Evolutionary conservation across 1,139 yeast genomes (phyloP).

Genomic region (Geotrichum carabidarum): DNA sequence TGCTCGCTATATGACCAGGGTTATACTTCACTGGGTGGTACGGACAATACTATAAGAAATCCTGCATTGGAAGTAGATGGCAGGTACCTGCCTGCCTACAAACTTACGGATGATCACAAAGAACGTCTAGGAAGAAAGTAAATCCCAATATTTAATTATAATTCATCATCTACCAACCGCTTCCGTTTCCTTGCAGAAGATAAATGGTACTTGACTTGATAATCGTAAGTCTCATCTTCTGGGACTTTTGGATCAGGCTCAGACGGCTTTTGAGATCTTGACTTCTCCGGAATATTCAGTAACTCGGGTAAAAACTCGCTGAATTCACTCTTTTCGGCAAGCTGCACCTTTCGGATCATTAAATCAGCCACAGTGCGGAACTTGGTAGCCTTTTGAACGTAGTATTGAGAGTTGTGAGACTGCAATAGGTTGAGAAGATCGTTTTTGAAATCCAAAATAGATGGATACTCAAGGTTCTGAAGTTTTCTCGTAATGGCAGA

Average conservation of each 20-base stretch:
- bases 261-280: no score
- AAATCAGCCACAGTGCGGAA: neutral
- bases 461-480: neutral
- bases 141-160: neutral
- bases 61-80: slow-evolving; percentile 45
- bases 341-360: neutral
- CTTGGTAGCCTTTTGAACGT: neutral
- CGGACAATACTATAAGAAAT: slow-evolving; percentile 58
- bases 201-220: neutral
- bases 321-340: neutral
- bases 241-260: neutral
- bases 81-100: slow-evolving; percentile 28
- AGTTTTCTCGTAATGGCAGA: slow-evolving; percentile 2
- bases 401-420: neutral
- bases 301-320: neutral
- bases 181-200: neutral
- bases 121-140: slow-evolving; percentile 16
- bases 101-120: slow-evolving; percentile 11
- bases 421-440: neutral
- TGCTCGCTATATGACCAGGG: slow-evolving; percentile 71
- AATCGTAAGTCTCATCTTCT: neutral
- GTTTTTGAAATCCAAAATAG: neutral
- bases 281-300: neutral
- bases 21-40: slow-evolving; percentile 78
- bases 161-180: slow-evolving; percentile 1